These are phyloP conservation scores for Euphorbia tirucalli DNA, from an alignment of 345 rosid genomes.

Conservation along the genomic window DNA sequence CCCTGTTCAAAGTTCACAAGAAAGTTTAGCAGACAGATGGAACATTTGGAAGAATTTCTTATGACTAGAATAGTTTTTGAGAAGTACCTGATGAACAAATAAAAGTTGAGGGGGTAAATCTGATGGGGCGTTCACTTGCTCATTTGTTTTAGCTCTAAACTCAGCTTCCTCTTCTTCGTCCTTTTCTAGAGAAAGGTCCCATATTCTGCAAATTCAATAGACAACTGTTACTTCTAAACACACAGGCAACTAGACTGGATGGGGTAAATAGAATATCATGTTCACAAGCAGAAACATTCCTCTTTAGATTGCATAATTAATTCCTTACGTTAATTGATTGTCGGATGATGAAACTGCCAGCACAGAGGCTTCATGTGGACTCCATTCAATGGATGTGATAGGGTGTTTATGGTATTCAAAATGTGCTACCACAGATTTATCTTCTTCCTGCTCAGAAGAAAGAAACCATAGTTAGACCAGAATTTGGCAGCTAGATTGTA, in stretches of 20 bases:
- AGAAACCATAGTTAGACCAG: background rate
- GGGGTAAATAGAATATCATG: background rate
- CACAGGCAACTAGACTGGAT: background rate
- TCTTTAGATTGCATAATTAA: background rate
- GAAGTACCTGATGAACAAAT: constrained; percentile 86
- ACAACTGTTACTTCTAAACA: background rate
- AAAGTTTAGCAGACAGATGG: background rate
- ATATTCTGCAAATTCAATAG: constrained; percentile 52
- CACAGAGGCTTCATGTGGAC: constrained; percentile 81
- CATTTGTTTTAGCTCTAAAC: constrained; percentile 77
- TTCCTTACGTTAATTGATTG: constrained; percentile 82
- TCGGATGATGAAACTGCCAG: constrained; percentile 86
- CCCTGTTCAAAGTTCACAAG: constrained; percentile 48
- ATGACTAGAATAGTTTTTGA: background rate
- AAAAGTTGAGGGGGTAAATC: constrained; percentile 93
- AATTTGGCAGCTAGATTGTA: background rate
- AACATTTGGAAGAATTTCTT: constrained; percentile 6
- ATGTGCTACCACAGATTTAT: constrained; percentile 75
- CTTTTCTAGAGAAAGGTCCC: constrained; percentile 94
- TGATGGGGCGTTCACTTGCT: constrained; percentile 75
- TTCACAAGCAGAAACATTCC: background rate
- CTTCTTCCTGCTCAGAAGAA: constrained; percentile 49
- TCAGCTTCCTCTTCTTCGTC: constrained; percentile 97
- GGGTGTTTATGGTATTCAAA: constrained; percentile 85
- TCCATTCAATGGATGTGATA: constrained; percentile 94